phyloP scores from a whole-genome alignment of 257 asterid species.

The Solanum paucissectum region DNA sequence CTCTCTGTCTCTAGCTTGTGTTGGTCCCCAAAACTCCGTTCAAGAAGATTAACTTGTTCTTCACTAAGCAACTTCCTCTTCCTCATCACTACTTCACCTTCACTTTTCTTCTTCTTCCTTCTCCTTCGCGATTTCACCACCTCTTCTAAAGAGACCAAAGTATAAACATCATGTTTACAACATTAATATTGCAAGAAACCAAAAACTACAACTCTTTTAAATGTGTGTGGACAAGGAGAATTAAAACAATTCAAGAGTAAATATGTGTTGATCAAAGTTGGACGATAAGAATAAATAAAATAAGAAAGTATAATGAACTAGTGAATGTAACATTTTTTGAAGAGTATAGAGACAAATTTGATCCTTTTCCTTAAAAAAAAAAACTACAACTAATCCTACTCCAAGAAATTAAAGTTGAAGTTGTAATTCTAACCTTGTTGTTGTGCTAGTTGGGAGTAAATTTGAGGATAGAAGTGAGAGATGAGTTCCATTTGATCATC shows the following conservation, averaged over 20 bases:
- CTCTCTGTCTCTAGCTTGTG: slow-evolving; percentile 15
- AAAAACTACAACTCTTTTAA: neutral
- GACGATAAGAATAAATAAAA: too few relatives aligned
- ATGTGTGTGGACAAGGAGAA: neutral
- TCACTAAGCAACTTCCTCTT: slow-evolving; percentile 8
- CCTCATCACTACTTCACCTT: neutral
- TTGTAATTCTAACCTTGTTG: slow-evolving; percentile 17
- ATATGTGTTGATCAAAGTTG: too few relatives aligned
- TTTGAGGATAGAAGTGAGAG: slow-evolving; percentile 41
- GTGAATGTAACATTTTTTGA: neutral
- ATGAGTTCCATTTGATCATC: slow-evolving; percentile 41
- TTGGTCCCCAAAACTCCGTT: slow-evolving; percentile 38
- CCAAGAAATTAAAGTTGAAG: neutral
- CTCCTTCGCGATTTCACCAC: slow-evolving; percentile 7
- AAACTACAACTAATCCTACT: neutral
- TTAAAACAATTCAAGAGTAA: neutral
- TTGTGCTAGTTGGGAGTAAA: slow-evolving; percentile 17
- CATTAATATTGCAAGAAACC: neutral
- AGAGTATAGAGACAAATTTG: neutral
- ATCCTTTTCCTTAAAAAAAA: neutral
- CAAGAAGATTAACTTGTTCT: slow-evolving; percentile 12
- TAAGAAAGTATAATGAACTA: neutral
- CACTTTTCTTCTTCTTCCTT: slow-evolving; percentile 21
- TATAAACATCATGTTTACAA: neutral
- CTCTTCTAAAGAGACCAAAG: slow-evolving; percentile 1